Evolutionary conservation across 2,329 filamentous ascomycete genomes (phyloP).

Genomic region (Cladosporium velox): DNA sequence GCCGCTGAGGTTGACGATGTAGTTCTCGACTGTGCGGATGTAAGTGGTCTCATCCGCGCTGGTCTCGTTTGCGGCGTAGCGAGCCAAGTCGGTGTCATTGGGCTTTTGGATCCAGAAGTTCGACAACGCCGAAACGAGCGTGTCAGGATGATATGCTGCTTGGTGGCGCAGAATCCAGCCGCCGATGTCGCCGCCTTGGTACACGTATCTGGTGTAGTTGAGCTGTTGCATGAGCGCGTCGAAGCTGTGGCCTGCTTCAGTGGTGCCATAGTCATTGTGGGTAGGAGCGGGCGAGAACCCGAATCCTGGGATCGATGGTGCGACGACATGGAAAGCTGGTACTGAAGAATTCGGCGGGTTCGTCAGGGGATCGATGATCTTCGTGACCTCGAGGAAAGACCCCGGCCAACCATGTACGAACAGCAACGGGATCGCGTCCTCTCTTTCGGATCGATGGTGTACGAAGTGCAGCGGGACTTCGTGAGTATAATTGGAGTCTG

Average conservation of each 20-base stretch:
- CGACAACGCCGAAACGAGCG: not conserved
- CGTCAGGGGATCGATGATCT: constrained; percentile 58
- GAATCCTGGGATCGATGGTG: constrained; percentile 67
- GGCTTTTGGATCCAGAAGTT: constrained; percentile 13
- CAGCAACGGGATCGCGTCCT: constrained; percentile 62
- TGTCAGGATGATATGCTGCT: not conserved
- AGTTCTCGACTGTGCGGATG: not conserved
- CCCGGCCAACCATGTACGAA: constrained; percentile 67
- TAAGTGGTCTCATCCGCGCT: not conserved
- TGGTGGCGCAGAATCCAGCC: constrained; percentile 3
- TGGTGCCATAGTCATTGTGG: constrained; percentile 57
- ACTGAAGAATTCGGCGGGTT: constrained; percentile 45
- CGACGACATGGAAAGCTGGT: constrained; percentile 65
- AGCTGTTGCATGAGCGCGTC: constrained; percentile 67
- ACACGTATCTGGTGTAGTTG: constrained; percentile 61
- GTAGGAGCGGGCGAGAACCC: constrained; percentile 37
- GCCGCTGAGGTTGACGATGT: not conserved
- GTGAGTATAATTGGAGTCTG: not conserved
- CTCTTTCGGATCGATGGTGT: constrained; percentile 57
- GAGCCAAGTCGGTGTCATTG: not conserved
- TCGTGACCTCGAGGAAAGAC: constrained; percentile 61
- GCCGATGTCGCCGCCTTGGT: constrained; percentile 59
- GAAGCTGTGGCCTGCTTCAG: constrained; percentile 63
- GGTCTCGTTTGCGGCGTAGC: not conserved
- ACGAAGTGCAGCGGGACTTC: constrained; percentile 61